A percentile compares a stretch with the other conserved stretches of the same genome.
Conservation (phyloP, 2,329 filamentous ascomycete species). For the Fusarium haematococcum region DNA sequence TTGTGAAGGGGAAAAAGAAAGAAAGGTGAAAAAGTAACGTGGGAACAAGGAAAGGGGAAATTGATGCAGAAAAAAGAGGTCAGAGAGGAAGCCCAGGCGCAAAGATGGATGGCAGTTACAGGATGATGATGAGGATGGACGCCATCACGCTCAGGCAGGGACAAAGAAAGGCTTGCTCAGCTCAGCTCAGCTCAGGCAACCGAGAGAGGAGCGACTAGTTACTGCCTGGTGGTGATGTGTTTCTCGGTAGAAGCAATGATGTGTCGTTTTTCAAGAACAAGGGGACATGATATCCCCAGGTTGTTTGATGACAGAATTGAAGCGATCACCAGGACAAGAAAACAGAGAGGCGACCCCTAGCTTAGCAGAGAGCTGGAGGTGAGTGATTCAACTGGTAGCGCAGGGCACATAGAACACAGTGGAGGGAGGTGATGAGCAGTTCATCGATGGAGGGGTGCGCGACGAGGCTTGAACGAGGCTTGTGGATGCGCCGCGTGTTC, state of each 20-base stretch:
- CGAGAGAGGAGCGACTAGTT: background rate
- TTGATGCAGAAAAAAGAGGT: conserved; percentile 8
- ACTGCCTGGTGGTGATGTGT: background rate
- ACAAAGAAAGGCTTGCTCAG: conserved; percentile 3
- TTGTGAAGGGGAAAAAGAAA: conserved; percentile 19
- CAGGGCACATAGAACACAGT: background rate
- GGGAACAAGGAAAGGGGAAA: conserved; percentile 24
- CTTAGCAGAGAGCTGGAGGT: background rate
- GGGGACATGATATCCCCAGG: background rate
- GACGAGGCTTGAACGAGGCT: conserved; percentile 11
- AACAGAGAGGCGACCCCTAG: background rate
- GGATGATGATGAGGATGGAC: conserved; percentile 7
- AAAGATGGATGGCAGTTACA: background rate
- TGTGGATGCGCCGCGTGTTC: conserved; percentile 17
- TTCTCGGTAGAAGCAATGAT: background rate
- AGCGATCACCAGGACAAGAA: background rate
- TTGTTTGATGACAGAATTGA: background rate
- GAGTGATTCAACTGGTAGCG: background rate
- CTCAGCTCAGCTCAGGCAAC: background rate
- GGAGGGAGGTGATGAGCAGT: background rate
- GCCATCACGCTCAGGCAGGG: conserved; percentile 8
- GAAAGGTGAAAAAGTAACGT: conserved; percentile 7
- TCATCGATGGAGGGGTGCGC: background rate
- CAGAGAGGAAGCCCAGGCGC: background rate
- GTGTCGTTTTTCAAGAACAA: background rate